These are phyloP conservation scores for Saturnispora dispora DNA, from an alignment of 805 yeast species.

Conservation along the genomic window DNA sequence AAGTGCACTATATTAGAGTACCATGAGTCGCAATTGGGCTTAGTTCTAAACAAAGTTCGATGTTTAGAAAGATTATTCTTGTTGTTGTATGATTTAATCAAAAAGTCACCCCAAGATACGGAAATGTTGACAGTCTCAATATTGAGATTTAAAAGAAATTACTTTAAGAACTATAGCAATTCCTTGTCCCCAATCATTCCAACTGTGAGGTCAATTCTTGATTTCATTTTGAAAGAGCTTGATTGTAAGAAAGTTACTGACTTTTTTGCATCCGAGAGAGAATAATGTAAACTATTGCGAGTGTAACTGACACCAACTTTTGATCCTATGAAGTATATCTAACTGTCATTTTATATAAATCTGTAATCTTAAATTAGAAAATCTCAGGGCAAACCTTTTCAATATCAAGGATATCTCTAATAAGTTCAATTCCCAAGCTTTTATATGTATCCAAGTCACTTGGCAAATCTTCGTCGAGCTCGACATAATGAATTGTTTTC, in stretches of 20 bases:
- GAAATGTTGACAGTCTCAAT: not conserved
- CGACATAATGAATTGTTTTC: slow-evolving; percentile 64
- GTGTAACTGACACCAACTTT: too few species aligned
- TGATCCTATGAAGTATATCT: not conserved
- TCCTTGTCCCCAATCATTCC: slow-evolving; percentile 8
- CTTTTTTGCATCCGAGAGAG: slow-evolving; percentile 2
- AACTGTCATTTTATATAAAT: not conserved
- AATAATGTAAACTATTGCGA: too few species aligned
- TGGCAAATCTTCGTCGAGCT: slow-evolving; percentile 47
- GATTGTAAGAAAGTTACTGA: slow-evolving; percentile 2
- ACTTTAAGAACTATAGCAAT: slow-evolving; percentile 6
- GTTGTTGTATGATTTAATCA: slow-evolving; percentile 9
- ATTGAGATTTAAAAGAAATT: slow-evolving; percentile 3
- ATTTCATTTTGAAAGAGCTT: slow-evolving; percentile 9
- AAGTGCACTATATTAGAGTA: not conserved
- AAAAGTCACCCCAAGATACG: not conserved
- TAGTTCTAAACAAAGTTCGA: slow-evolving; percentile 12
- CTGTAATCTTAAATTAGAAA: slow-evolving; percentile 22
- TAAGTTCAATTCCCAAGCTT: slow-evolving; percentile 36
- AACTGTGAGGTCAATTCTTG: slow-evolving; percentile 8
- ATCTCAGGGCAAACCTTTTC: slow-evolving; percentile 43
- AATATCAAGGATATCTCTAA: slow-evolving; percentile 50
- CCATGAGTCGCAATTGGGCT: not conserved
- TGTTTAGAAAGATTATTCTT: slow-evolving; percentile 17
- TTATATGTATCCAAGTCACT: slow-evolving; percentile 27